Evolutionary conservation across 306 rosid genomes (phyloP), one percentile per base, ranked within the genome.

Genomic region (Astragalus membranaceus): DNA sequence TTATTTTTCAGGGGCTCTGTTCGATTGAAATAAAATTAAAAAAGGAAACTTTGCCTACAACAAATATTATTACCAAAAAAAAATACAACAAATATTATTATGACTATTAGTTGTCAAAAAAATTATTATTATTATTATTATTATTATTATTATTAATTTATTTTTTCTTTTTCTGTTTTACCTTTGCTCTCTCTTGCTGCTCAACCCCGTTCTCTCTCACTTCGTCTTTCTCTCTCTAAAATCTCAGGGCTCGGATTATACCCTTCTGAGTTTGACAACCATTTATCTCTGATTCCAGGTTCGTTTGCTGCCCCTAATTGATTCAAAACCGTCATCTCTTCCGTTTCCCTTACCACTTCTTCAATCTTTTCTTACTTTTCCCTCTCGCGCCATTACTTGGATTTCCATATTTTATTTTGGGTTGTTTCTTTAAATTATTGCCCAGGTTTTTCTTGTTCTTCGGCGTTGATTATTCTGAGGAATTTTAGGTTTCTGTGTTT

Each of bases 211-310:
- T 64, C 58, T 73, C 43, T 75, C 66, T 64, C 10, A 60, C 77
- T 46, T 70, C 56, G 36, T 69, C 54, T 44, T 55, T 78, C 85
- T 86, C 81, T 91, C 84, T 80, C 83, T 75, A 82, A 75, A 87
- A 83, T 85, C 92, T 88, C 89, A 81, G 79, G 75, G 82, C 84
- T 76, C 70, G 59, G 86, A 55, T 81, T 75, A 79, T 81, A 30
- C 62, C 75, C 82, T 85, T 76, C 30, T 26, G 3, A 26, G 30
- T 26, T 87, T 87, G 72, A 53, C 81, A 65, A 79, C 65, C 88
- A 76, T 74, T 69, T 77, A 69, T 75, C 72, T 77, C 85, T 73
- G 73, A 83, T 75, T 80, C 76, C 84, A 88, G 97, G 97, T 94
- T 80, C 69, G 85, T 86, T 70, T 62, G 48, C 75, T n/a, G 1